phyloP scores from a whole-genome alignment of 2,329 filamentous ascomycete species.

The Tolypocladium tropicale region DNA sequence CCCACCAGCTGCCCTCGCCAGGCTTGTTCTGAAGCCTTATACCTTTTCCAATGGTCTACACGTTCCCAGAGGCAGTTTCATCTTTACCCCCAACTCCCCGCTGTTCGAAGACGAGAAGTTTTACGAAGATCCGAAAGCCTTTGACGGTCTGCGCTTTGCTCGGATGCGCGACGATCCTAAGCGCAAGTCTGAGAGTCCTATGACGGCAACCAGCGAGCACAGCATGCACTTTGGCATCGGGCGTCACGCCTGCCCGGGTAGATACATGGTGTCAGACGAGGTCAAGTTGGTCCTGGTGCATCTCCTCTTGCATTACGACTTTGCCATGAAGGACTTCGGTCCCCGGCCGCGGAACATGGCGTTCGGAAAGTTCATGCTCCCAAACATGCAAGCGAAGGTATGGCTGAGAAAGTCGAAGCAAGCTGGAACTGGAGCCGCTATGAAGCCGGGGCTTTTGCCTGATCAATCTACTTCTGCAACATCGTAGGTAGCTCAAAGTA shows the following conservation, averaged over 20 bases:
- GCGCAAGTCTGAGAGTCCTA: not conserved
- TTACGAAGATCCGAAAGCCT: slow-evolving; percentile 3
- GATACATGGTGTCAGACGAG: slow-evolving; percentile 8
- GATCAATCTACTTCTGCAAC: not conserved
- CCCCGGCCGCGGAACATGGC: slow-evolving; percentile 4
- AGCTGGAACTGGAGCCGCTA: not conserved
- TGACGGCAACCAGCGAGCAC: slow-evolving; percentile 4
- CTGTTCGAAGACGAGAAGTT: slow-evolving; percentile 5
- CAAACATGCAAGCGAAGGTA: slow-evolving; percentile 5
- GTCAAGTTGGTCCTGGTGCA: slow-evolving; percentile 6
- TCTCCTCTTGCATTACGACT: slow-evolving; percentile 6
- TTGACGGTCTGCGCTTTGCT: slow-evolving; percentile 7
- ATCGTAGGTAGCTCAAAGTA: not conserved
- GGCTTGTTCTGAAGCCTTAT: slow-evolving; percentile 5
- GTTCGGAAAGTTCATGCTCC: slow-evolving; percentile 7
- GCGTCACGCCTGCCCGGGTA: slow-evolving; percentile 6
- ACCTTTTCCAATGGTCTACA: slow-evolving; percentile 8
- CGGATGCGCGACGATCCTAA: slow-evolving; percentile 5
- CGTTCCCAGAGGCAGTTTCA: slow-evolving; percentile 4
- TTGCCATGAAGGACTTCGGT: slow-evolving; percentile 4
- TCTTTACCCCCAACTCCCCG: slow-evolving; percentile 7
- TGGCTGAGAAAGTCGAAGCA: slow-evolving; percentile 3
- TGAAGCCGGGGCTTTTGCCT: not conserved
- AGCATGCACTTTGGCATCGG: slow-evolving; percentile 9
- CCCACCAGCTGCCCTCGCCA: slow-evolving; percentile 5